Evolutionary conservation across 2,329 filamentous ascomycete species (phyloP).

Genomic region (Paracoccidioides lutzii): DNA sequence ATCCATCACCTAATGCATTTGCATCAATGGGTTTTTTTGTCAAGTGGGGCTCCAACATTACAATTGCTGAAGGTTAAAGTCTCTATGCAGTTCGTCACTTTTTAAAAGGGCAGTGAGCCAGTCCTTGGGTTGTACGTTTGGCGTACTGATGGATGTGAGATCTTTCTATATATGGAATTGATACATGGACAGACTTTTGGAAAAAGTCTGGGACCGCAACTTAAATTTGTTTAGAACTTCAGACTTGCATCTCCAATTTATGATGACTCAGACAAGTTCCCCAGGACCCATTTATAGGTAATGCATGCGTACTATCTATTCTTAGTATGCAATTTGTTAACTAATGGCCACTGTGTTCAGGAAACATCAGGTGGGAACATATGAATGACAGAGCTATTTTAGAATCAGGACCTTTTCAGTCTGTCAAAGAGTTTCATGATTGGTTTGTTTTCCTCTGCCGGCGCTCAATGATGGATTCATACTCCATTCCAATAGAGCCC

Average conservation of each 20-base stretch:
- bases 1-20: constrained; percentile 13
- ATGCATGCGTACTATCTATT: no score
- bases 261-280: constrained; percentile 18
- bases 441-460: constrained; percentile 20
- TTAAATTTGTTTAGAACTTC: constrained; percentile 12
- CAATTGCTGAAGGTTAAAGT: constrained; percentile 20
- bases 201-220: constrained; percentile 15
- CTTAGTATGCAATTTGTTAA: neutral
- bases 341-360: constrained; percentile 5
- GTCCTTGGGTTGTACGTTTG: constrained; percentile 28
- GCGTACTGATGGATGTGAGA: constrained; percentile 14
- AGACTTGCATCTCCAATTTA: constrained; percentile 12
- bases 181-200: constrained; percentile 17
- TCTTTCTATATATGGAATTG: constrained; percentile 25
- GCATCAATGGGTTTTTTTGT: constrained; percentile 21
- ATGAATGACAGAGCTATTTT: constrained; percentile 15
- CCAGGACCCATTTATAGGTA: constrained; percentile 16
- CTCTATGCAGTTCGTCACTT: constrained; percentile 18
- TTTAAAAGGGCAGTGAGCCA: constrained; percentile 17
- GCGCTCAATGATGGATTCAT: constrained; percentile 15
- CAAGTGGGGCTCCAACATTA: constrained; percentile 19
- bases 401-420: constrained; percentile 19
- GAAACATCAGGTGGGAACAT: constrained; percentile 10
- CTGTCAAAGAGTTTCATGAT: constrained; percentile 20
- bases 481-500: constrained; percentile 17